Evolutionary conservation across 768 basidiomycete genomes (phyloP), one percentile per base, ranked within the genome.

Genomic region (Lyophyllum decastes): DNA sequence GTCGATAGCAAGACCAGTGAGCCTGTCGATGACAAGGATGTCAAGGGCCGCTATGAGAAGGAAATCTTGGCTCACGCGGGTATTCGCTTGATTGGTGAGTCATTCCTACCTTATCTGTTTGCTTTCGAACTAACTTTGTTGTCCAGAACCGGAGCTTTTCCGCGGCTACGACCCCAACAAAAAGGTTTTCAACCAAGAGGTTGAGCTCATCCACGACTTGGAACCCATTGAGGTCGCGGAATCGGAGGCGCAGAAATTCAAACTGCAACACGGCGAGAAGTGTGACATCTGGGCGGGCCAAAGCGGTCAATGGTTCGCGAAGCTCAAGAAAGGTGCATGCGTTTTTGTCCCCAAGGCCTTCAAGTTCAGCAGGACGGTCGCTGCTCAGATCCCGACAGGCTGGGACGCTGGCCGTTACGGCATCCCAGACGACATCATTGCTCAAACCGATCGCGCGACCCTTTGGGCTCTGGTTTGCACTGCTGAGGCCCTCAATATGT

Each of bases 371-470:
- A 92, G 96, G 49, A 84, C 91, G 43, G 97, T 98, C 48, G 95
- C 92, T 47, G 96, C 95, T 46, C 97, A 98, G 72, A 82, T 99
- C 54, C 97, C 97, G 2, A 97, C 95, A 22, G 97, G 97, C 16
- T 99, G 97, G 96, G 80, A 94, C 64, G 95, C 96, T 57, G 90
- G 91, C 33, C 90, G 95, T 54, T 99, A 96, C 65, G 97, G 97
- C 59, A 95, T 99, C 62, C 97, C 97, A 10, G 87, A 92, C 35
- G 97, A 99, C 66, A 98, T 98, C 70, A 81, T 95, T 65, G 87
- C 92, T 34, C 97, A 98, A 73, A 92, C 89, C 33, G 97, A 99
- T 69, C 89, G 96, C 59, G 84, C 89, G 16, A 89, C 94, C 1
- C 84, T 98, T 10, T 98, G 97, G 97, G 92, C 97, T 12, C 80